A percentile compares a stretch with the other conserved stretches of the same genome.
These are phyloP conservation scores for Triangularia setosa DNA, from an alignment of 2,329 filamentous ascomycete genomes.

Conservation along the genomic window DNA sequence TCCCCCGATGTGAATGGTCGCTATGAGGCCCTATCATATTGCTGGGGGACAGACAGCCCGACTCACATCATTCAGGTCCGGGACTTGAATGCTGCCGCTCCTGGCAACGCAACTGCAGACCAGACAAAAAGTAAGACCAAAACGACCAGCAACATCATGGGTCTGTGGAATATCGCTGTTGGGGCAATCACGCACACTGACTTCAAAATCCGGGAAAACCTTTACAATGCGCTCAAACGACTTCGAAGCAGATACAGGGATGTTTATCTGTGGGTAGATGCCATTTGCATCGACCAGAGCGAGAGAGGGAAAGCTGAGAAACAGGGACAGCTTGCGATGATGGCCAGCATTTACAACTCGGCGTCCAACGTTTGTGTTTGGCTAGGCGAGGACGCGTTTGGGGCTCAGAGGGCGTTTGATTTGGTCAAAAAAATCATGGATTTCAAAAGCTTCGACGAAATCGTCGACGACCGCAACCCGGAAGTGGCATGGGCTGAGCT, in stretches of 20 bases:
- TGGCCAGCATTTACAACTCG: slow-evolving; percentile 1
- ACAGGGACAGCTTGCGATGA: background rate
- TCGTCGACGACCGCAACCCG: background rate
- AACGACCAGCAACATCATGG: no score
- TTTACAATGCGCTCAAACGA: slow-evolving; percentile 1
- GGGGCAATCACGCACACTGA: background rate
- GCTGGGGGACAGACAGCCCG: background rate
- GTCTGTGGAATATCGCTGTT: no score
- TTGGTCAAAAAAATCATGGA: background rate
- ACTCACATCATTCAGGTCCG: slow-evolving; percentile 1
- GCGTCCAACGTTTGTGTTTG: slow-evolving; percentile 3
- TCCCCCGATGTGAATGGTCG: background rate
- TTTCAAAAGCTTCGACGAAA: background rate
- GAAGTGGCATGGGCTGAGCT: background rate
- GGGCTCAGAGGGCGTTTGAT: background rate
- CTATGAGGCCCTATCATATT: slow-evolving; percentile 5
- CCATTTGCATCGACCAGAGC: slow-evolving; percentile 6
- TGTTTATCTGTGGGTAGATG: slow-evolving; percentile 4
- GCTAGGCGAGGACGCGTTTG: background rate
- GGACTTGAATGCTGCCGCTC: background rate
- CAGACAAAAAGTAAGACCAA: no score
- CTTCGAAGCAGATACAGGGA: background rate
- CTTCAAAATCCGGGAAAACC: background rate
- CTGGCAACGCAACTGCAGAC: no score
- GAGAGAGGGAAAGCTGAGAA: background rate